Base-by-base conservation (phyloP, 768 basidiomycete species). In the Lactarius evosmus region DNA sequence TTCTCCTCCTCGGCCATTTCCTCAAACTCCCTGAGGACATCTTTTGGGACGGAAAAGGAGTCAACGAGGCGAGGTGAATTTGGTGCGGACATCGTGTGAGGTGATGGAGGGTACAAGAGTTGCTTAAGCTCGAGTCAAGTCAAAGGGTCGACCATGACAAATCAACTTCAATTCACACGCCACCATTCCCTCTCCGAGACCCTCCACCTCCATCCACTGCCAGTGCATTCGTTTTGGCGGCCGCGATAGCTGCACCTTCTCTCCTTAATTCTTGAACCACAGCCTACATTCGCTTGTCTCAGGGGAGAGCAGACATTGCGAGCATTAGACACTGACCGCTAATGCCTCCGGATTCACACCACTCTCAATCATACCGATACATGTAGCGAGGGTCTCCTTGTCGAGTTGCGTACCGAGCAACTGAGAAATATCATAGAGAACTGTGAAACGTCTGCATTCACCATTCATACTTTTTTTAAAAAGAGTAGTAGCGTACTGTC, bases 1-100 rank as follows among this genome's bases (percentile, higher is more conserved):
- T 95, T 83, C 72, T 98, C 96, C 72, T 95, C 93, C 70, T 98
- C 95, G 17, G 93, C 94, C 73, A 95, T 84, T 61, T 94, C 88
- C 32, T 88, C 89, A 68, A 98, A 97, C 77, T 98, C 97, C 74
- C 93, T 84, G 44, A 98, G 83, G 58, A 98, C 81, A 63, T 98
- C 95, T 78, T 92, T 95, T 14, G 95, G 93, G 50, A 83, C 96
- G 66, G 95, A 94, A 75, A 87, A 96, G 58, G 91, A 92, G 82
- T 95, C 92, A 66, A 95, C 82, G 63, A 93, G 83, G 74, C 91
- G 84, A 36, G 75, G 75, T n/a, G 72, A 70, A 32, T 67, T 67
- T 34, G 73, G 71, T 17, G 71, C 67, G 61, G 74, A 68, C 75
- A 76, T 76, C 60, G 38, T 58, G 59, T 29, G 36, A 46, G 57